Conservation (phyloP, 495 filamentous ascomycete genomes). For the Trichoderma virens region DNA sequence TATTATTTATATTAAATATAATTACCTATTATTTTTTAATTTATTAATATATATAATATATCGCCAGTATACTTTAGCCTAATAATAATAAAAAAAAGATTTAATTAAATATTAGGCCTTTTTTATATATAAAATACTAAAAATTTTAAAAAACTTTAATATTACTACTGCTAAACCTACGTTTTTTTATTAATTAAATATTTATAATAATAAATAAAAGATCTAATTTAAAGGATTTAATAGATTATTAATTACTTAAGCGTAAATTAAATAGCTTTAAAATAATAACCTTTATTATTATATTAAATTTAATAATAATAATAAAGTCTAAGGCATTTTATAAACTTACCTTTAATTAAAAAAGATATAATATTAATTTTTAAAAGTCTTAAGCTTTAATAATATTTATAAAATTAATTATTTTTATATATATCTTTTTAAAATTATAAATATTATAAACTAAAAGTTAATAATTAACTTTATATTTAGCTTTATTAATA, state of each 20-base stretch:
- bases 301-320: background rate
- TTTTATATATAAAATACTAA: no score
- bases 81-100: no score
- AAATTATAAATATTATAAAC: background rate
- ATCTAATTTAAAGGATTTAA: background rate
- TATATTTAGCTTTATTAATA: conserved; percentile 12
- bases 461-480: conserved; percentile 6
- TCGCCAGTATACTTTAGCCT: no score
- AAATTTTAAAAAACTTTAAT: no score
- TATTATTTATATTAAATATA: no score
- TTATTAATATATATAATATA: no score
- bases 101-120: no score
- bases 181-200: background rate
- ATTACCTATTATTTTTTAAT: no score
- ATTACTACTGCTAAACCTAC: no score
- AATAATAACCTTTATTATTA: background rate
- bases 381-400: background rate
- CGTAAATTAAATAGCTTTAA: background rate
- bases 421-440: conserved; percentile 11
- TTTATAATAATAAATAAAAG: background rate
- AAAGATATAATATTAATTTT: background rate
- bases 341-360: background rate
- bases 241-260: background rate
- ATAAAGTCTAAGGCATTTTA: no score
- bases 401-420: conserved; percentile 10